Conservation (phyloP, 441 rosid genomes). For the Erodium chrysanthum region DNA sequence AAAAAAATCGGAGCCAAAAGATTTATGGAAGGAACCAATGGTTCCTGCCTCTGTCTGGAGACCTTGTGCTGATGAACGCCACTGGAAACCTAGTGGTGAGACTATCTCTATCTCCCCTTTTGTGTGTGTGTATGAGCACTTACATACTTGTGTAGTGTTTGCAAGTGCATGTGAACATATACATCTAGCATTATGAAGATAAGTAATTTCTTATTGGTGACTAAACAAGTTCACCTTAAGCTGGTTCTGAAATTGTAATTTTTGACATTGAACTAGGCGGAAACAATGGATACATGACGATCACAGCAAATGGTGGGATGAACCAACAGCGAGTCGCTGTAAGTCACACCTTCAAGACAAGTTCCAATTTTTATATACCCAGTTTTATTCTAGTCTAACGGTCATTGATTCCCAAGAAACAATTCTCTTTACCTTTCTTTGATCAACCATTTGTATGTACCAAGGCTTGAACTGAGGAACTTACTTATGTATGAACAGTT, state of each 20-base stretch:
- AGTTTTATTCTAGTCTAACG: neutral
- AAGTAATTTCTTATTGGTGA: neutral
- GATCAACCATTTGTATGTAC: too few species aligned
- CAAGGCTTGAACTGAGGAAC: too few species aligned
- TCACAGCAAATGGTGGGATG: conserved; percentile 96
- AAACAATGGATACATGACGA: conserved; percentile 70
- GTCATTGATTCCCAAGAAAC: neutral
- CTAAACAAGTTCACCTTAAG: neutral
- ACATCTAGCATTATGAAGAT: neutral
- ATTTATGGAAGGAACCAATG: conserved; percentile 77
- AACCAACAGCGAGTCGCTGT: conserved; percentile 98
- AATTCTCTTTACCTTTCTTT: neutral
- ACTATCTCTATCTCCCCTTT: conserved; percentile 13
- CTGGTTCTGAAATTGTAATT: neutral
- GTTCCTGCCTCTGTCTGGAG: conserved; percentile 73
- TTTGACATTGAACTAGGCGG: conserved; percentile 35
- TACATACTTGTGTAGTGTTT: neutral
- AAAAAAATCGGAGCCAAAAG: conserved; percentile 78
- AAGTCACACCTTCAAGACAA: conserved; percentile 28
- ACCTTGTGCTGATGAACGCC: conserved; percentile 78
- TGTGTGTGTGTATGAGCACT: neutral
- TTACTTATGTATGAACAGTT: too few species aligned
- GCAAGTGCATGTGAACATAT: conserved; percentile 6
- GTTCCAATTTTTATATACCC: conserved; percentile 7
- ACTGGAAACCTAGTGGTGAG: conserved; percentile 64